Percentiles rank a stretch among this genome's conserved stretches.
Conservation (phyloP, 805 yeast species). For the Ogataea trehalophila region DNA sequence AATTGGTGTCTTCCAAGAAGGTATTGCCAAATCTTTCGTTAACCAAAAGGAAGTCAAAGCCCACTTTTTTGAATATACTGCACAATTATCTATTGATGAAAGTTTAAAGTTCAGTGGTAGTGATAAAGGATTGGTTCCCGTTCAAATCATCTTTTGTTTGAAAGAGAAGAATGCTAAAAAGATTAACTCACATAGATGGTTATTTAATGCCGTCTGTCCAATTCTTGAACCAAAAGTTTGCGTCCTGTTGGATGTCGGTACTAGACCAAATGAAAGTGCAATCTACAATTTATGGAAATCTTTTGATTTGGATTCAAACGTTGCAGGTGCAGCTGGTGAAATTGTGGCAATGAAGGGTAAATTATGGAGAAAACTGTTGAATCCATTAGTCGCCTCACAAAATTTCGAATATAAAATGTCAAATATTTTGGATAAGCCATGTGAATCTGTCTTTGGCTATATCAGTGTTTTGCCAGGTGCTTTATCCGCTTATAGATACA, state of each 20-base stretch:
- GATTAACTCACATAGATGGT: constrained; percentile 97
- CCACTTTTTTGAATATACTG: constrained; percentile 92
- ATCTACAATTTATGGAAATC: constrained; percentile 96
- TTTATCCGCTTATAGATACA: constrained; percentile 85
- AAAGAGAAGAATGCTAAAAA: constrained; percentile 91
- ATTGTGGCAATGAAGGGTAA: constrained; percentile 93
- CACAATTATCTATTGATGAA: constrained; percentile 89
- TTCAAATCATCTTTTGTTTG: constrained; percentile 86
- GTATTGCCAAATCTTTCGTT: constrained; percentile 91
- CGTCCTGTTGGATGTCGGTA: constrained; percentile 92
- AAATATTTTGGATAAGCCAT: constrained; percentile 91
- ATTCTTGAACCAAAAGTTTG: constrained; percentile 87
- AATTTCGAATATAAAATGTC: constrained; percentile 96
- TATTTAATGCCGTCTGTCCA: constrained; percentile 93
- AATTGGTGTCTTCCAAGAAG: constrained; percentile 95
- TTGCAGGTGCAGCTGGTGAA: constrained; percentile 99
- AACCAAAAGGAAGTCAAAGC: constrained; percentile 90
- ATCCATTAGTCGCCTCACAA: constrained; percentile 94
- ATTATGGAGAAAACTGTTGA: constrained; percentile 72
- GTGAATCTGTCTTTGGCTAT: constrained; percentile 89
- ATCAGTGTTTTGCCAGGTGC: constrained; percentile 96
- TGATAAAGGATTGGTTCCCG: constrained; percentile 89
- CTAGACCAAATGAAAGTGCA: constrained; percentile 85
- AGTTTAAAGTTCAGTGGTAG: constrained; percentile 86
- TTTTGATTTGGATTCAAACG: constrained; percentile 91